Evolutionary conservation across 306 rosid species (phyloP), one percentile per base, ranked within the genome.

Genomic region (Prunus mongolica): DNA sequence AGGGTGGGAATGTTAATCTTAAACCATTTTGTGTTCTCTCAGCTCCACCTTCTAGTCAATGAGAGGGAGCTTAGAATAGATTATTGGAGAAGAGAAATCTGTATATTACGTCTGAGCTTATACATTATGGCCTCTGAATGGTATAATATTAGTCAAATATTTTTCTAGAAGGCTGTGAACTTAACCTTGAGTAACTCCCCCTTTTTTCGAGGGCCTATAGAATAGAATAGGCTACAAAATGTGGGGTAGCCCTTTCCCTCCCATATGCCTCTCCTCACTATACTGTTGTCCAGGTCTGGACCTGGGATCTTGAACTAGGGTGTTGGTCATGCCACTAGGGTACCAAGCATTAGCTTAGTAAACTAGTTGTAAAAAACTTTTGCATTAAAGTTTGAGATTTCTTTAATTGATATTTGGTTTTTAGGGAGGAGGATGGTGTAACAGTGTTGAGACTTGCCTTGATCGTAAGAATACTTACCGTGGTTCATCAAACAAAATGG

Each of bases 351-450:
- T 38, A 38, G 44, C 44, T 38, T 34, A 34, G 44, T 6, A 38
- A 38, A 38, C 44, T 38, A 1, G 44, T 38, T 6, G 44, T 38
- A 38, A 38, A 38, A 38, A 2, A 38, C 44, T 38, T 65, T 9
- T 20, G 46, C 9, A 38, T 38, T 7, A 1, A 38, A 38, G 9
- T 38, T 7, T 38, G 9, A 38, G 5, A 38, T 38, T 38, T 38
- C 44, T 38, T 6, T 38, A 38, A 38, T 6, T 38, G 44, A 38
- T 38, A 38, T 15, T 78, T 78, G 65, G 41, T 69, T 80, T 71
- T 15, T 60, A 95, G 99, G 99, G 99, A 78, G 99, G 99, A 69
- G 97, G 91, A 79, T 95, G 99, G 99, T 95, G 99, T 86, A 89
- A 92, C 86, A 91, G 92, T 86, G 89, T 83, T 64, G 87, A 97